Percentiles rank a stretch among this genome's conserved stretches.
Conservation (phyloP, 805 yeast species). For the Suhomyces kilbournensis region DNA sequence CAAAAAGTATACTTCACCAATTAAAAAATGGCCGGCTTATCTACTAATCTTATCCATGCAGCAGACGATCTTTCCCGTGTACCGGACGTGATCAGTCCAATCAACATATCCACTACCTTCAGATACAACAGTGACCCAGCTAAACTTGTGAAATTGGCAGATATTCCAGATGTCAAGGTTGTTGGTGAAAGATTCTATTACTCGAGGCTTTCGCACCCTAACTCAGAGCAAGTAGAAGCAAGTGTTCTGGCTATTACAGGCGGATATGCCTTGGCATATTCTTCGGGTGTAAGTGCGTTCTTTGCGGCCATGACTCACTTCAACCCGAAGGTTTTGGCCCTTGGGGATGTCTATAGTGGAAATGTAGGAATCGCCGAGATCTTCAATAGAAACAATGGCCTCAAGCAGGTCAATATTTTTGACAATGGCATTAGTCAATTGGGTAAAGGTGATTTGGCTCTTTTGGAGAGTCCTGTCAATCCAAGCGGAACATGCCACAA, state of each 20-base stretch:
- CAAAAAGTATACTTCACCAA: background rate
- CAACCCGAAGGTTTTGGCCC: constrained; percentile 71
- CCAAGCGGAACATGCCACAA: constrained; percentile 72
- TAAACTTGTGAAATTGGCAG: constrained; percentile 45
- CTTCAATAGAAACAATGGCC: constrained; percentile 57
- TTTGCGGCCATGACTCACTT: constrained; percentile 65
- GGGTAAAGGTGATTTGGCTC: constrained; percentile 70
- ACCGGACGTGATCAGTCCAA: constrained; percentile 72
- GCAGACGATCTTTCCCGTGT: constrained; percentile 61
- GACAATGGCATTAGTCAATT: constrained; percentile 42
- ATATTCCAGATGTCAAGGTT: constrained; percentile 12
- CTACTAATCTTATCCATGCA: constrained; percentile 65
- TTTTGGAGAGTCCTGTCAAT: constrained; percentile 84
- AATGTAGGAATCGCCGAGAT: constrained; percentile 67
- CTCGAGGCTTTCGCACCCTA: constrained; percentile 76
- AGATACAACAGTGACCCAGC: constrained; percentile 61
- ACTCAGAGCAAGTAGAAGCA: constrained; percentile 62
- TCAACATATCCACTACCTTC: constrained; percentile 78
- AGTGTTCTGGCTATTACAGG: constrained; percentile 58
- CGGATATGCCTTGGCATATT: constrained; percentile 66
- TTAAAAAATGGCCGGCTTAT: constrained; percentile 40
- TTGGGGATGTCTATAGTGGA: constrained; percentile 86
- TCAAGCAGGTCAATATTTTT: constrained; percentile 37
- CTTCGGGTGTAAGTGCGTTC: constrained; percentile 80
- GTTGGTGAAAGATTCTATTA: constrained; percentile 31